Conservation (phyloP, 2,329 filamentous ascomycete species). For the Stenocarpella maydis region DNA sequence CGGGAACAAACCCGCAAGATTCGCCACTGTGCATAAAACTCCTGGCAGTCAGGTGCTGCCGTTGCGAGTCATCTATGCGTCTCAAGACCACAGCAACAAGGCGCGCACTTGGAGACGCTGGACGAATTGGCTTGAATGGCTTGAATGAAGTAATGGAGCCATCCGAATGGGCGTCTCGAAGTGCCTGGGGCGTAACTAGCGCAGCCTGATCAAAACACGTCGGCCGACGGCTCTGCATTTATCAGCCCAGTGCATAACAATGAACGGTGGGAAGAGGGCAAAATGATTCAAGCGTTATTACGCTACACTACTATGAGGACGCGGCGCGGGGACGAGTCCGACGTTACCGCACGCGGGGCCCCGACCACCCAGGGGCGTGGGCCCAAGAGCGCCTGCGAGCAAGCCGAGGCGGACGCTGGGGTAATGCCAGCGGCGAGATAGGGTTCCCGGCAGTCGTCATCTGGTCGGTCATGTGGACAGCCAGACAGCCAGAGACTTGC, state of each 20-base stretch:
- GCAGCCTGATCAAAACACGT: neutral
- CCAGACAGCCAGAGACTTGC: neutral
- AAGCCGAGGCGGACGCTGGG: neutral
- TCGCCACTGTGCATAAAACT: neutral
- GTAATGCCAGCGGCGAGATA: neutral
- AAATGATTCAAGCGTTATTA: neutral
- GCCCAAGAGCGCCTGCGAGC: neutral
- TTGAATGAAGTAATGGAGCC: neutral
- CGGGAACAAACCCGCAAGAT: neutral
- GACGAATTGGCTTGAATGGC: neutral
- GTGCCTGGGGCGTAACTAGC: neutral
- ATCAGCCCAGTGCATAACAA: no score
- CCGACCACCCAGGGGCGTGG: neutral
- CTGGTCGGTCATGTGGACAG: conserved; percentile 20
- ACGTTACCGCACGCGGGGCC: neutral
- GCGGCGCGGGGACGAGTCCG: conserved; percentile 2
- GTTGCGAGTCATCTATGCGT: conserved; percentile 1
- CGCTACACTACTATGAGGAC: neutral
- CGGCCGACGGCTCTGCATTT: neutral
- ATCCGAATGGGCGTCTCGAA: neutral
- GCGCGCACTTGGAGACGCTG: neutral
- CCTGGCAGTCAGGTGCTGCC: neutral
- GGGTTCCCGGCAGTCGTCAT: conserved; percentile 11
- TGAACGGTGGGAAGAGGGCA: neutral
- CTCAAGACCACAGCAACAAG: neutral